Evolutionary conservation across 257 asterid species (phyloP), one percentile per base, ranked within the genome.

Genomic region (Cinchona pubescens): DNA sequence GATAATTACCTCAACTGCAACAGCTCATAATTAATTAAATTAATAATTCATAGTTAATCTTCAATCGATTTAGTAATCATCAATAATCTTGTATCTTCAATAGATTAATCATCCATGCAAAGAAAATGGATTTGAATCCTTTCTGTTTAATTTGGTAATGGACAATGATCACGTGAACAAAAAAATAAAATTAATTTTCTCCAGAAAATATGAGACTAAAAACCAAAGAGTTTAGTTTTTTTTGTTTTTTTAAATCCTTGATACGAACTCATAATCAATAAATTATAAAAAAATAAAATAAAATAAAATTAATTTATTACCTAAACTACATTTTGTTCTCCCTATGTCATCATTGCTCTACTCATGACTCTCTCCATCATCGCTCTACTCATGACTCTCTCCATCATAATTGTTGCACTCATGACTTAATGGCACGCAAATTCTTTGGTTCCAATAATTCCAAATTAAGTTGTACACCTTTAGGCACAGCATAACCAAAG

Each of bases 321-420:
- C n/a, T n/a, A n/a, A n/a, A n/a, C n/a, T n/a, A n/a, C n/a, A n/a
- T n/a, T n/a, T n/a, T n/a, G n/a, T n/a, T n/a, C n/a, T n/a, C n/a
- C n/a, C n/a, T n/a, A n/a, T n/a, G n/a, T n/a, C 63, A 76, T 76
- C 42, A 76, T 74, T 63, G 46, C 72, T 8, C 23, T 49, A 34
- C n/a, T 63, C 64, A 63, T 76, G 71, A 62, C 70, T 76, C 66
- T 8, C 34, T 29, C 75, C 63, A 76, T 76, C 42, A 76, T 74
- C 48, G 46, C 72, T 8, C 23, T 49, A 34, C n/a, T 63, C 64
- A 63, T 76, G 71, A 62, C 70, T 76, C 66, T 8, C 34, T 29
- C 75, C 7, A n/a, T 59, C 43, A 37, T 59, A 62, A 76, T 76
- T 68, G 71, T 32, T 12, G 25, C 71, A 68, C 75, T 76, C 63